Evolutionary conservation across 148 eudicot genomes (phyloP).

Genomic region (Camellia lanceoleosa): DNA sequence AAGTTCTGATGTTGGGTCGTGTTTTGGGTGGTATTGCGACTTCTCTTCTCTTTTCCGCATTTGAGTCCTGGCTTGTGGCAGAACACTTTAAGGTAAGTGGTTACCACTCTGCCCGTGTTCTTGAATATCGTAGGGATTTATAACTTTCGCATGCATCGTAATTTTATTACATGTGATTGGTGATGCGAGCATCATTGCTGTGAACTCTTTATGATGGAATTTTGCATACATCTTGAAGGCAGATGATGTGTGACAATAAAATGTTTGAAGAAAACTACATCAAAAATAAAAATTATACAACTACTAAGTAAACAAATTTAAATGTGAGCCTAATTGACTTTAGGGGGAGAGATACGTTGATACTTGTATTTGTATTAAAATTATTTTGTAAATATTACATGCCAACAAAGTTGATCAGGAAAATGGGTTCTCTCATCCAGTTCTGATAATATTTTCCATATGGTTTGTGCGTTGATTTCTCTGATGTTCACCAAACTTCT

Average conservation of each 20-base stretch:
- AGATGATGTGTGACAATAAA: not conserved
- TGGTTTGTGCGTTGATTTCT: not conserved
- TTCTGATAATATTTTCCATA: too few species aligned
- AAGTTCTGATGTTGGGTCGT: conserved; percentile 85
- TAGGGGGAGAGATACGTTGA: not conserved
- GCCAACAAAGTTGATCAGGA: not conserved
- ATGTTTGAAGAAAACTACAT: not conserved
- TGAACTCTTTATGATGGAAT: not conserved
- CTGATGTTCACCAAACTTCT: not conserved
- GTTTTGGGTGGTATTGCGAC: conserved; percentile 93
- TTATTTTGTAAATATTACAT: not conserved
- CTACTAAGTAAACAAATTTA: not conserved
- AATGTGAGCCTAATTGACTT: not conserved
- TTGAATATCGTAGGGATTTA: not conserved
- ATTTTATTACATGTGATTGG: not conserved
- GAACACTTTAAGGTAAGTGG: conserved; percentile 86
- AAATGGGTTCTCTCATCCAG: not conserved
- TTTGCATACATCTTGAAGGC: not conserved
- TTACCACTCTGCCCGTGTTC: not conserved
- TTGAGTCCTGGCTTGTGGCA: conserved; percentile 98
- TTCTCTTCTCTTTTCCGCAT: conserved; percentile 90
- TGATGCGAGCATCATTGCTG: not conserved
- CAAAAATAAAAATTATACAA: not conserved
- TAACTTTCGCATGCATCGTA: not conserved
- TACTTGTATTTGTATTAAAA: not conserved